Evolutionary conservation across 768 basidiomycete genomes (phyloP), one percentile per base, ranked within the genome.

Genomic region (Coprinopsis strossmayeri): DNA sequence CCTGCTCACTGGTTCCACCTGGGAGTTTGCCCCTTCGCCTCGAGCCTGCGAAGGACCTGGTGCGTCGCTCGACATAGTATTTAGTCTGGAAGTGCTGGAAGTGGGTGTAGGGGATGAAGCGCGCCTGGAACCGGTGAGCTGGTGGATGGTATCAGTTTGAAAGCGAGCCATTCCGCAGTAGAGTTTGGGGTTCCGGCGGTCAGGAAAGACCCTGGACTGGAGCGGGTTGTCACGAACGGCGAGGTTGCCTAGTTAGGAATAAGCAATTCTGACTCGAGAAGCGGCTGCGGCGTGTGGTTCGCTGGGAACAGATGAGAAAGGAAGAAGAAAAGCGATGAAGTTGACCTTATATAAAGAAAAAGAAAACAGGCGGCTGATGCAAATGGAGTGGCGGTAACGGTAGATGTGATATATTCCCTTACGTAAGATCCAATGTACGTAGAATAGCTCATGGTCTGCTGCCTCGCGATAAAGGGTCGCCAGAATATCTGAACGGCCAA

Each of bases 211-310:
- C n/a, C n/a, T n/a, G n/a, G n/a, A n/a, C n/a, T n/a, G n/a, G n/a
- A n/a, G n/a, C n/a, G n/a, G n/a, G n/a, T n/a, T n/a, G n/a, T n/a
- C n/a, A n/a, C n/a, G n/a, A n/a, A n/a, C n/a, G n/a, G n/a, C n/a
- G n/a, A n/a, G n/a, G n/a, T n/a, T n/a, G 23, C 35, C 9, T 20
- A 18, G 2, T 11, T 5, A 24, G 12, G 28, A 42, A 17, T 3
- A 17, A 20, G 42, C 26, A 34, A 24, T 42, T 27, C 28, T 50
- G 49, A 45, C 49, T 50, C 41, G 32, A 23, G 48, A 25, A 17
- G 25, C 41, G 41, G 42, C 40, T 49, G 48, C 48, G 48, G 38
- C 27, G 20, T 41, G 35, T 34, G 13, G 21, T 21, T 46, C 12
- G 21, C 9, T 18, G 7, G 24, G 30, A 15, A 15, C 1, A 26